A percentile compares a stretch with the other conserved stretches of the same genome.
These are phyloP conservation scores for Candida mesenterica DNA, from an alignment of 1,139 yeast species.

Conservation along the genomic window DNA sequence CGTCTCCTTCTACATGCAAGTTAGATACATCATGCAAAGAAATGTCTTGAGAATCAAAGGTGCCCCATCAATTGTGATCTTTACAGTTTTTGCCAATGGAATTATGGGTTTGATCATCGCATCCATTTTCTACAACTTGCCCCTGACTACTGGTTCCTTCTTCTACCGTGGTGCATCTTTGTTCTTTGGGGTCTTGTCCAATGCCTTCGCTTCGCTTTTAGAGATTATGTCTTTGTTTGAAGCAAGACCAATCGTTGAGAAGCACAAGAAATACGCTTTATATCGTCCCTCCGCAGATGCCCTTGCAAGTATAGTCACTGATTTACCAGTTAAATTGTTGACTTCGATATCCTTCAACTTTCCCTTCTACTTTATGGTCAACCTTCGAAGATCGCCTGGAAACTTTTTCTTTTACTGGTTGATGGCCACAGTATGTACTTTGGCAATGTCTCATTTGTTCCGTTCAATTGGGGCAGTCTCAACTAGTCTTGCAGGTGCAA, in stretches of 20 bases:
- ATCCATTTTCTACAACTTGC: constrained; percentile 70
- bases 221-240: constrained; percentile 69
- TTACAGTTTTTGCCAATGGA: constrained; percentile 61
- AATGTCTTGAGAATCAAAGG: constrained; percentile 63
- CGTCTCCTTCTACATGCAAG: constrained; percentile 64
- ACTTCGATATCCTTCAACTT: constrained; percentile 61
- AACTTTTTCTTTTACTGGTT: constrained; percentile 66
- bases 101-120: constrained; percentile 72
- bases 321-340: constrained; percentile 59
- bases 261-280: constrained; percentile 71
- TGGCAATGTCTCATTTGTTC: constrained; percentile 71
- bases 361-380: constrained; percentile 62
- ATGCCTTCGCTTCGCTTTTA: constrained; percentile 71
- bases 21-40: constrained; percentile 56
- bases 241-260: constrained; percentile 75
- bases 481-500: constrained; percentile 60
- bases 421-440: constrained; percentile 51
- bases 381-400: constrained; percentile 65
- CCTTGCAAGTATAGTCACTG: constrained; percentile 63
- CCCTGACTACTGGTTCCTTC: constrained; percentile 44
- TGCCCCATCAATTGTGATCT: constrained; percentile 62
- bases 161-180: constrained; percentile 68
- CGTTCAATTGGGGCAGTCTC: constrained; percentile 68
- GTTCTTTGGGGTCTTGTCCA: constrained; percentile 75
- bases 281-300: constrained; percentile 82